Conservation (phyloP, 2,329 filamentous ascomycete genomes). For the Monosporascus sp. region DNA sequence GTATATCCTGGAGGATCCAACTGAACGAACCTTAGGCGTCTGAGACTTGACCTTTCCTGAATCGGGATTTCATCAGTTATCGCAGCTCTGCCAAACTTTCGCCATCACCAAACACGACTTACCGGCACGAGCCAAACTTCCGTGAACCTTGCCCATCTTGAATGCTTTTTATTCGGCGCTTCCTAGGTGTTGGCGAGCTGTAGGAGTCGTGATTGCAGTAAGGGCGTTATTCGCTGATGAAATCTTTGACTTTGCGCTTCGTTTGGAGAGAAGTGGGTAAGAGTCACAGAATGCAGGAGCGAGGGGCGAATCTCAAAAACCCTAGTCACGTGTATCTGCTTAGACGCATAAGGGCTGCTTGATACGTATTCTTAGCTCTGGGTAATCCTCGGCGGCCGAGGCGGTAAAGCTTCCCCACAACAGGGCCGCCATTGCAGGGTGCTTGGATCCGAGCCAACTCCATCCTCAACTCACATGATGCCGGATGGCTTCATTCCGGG, state of each 20-base stretch:
- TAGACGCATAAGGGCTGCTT: background rate
- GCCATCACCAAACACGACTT: slow-evolving; percentile 21
- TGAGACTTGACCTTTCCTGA: slow-evolving; percentile 94
- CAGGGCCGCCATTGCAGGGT: background rate
- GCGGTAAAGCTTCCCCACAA: too few species aligned
- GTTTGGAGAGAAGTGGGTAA: background rate
- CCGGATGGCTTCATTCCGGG: background rate
- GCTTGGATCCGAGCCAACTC: background rate
- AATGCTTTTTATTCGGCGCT: slow-evolving; percentile 9
- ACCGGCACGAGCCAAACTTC: slow-evolving; percentile 79
- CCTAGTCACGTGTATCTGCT: slow-evolving; percentile 17
- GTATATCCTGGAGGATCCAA: slow-evolving; percentile 6
- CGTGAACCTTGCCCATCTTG: slow-evolving; percentile 33
- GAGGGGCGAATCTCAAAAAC: slow-evolving; percentile 12
- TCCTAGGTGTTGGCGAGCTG: background rate
- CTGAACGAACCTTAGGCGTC: slow-evolving; percentile 72
- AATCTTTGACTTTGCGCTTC: slow-evolving; percentile 10
- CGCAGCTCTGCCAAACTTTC: slow-evolving; percentile 1
- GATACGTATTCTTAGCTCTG: background rate
- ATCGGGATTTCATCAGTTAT: slow-evolving; percentile 18
- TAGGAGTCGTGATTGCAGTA: background rate
- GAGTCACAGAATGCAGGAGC: slow-evolving; percentile 10
- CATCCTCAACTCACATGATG: background rate
- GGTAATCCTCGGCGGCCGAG: background rate
- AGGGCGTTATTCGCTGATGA: slow-evolving; percentile 8